These are phyloP conservation scores for Xylaria polymorpha DNA, from an alignment of 2,329 filamentous ascomycete genomes.

Conservation along the genomic window DNA sequence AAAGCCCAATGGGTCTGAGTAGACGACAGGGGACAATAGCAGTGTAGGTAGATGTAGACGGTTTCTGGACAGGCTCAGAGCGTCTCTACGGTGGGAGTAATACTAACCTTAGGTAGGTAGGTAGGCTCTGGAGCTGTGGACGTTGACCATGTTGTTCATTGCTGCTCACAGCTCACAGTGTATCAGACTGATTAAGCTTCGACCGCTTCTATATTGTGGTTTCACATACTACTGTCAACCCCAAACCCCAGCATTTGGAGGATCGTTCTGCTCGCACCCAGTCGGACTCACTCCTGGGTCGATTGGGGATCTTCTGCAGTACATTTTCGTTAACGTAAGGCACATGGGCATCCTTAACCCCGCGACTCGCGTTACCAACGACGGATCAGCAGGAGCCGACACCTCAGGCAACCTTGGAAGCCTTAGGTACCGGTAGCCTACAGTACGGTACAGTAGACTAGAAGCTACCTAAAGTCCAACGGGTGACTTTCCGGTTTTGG, in stretches of 20 bases:
- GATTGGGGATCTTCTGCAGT: slow-evolving; percentile 24
- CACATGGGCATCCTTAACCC: slow-evolving; percentile 29
- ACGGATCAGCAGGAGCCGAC: slow-evolving; percentile 8
- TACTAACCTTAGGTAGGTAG: neutral
- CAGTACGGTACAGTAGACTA: slow-evolving; percentile 5
- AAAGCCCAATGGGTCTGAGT: slow-evolving; percentile 19
- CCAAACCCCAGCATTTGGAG: slow-evolving; percentile 21
- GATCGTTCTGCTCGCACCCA: slow-evolving; percentile 14
- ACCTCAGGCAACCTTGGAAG: neutral
- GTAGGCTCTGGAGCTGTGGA: neutral
- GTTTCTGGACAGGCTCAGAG: neutral
- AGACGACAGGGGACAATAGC: slow-evolving; percentile 3
- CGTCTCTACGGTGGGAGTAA: neutral
- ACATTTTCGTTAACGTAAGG: slow-evolving; percentile 30
- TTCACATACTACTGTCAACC: slow-evolving; percentile 6
- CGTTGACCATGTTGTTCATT: slow-evolving; percentile 18
- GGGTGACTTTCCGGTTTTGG: slow-evolving; percentile 24
- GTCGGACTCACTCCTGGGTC: slow-evolving; percentile 31
- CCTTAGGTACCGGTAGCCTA: slow-evolving; percentile 9
- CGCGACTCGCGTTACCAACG: slow-evolving; percentile 33
- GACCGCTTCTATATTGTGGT: slow-evolving; percentile 11
- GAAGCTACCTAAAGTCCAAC: slow-evolving; percentile 24
- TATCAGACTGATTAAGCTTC: slow-evolving; percentile 24
- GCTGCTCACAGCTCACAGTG: neutral
- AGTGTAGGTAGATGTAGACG: neutral